Conservation (phyloP, 495 filamentous ascomycete species). For the Evernia prunastri region DNA sequence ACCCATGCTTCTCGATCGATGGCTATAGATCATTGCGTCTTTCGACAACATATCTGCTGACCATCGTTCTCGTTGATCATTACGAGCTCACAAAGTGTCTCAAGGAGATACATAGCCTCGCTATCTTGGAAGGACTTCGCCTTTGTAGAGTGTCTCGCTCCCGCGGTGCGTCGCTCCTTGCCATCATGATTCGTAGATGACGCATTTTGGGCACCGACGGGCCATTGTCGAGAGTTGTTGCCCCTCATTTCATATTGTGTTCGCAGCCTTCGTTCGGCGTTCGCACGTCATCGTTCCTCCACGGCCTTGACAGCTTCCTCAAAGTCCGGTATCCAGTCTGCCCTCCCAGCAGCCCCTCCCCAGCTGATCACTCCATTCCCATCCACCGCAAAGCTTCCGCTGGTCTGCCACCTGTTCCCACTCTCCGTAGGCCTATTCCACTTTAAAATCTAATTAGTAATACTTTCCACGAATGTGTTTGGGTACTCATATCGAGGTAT, state of each 20-base stretch:
- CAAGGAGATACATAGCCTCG: background rate
- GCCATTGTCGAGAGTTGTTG: background rate
- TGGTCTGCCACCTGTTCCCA: constrained; percentile 52
- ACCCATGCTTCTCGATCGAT: background rate
- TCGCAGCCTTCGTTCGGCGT: background rate
- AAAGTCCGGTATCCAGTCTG: constrained; percentile 48
- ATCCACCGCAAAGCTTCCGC: constrained; percentile 52
- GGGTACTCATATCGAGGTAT: background rate
- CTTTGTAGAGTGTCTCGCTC: background rate
- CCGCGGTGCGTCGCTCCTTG: background rate
- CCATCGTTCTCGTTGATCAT: background rate
- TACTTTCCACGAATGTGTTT: background rate
- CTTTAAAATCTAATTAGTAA: background rate
- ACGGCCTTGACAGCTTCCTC: constrained; percentile 38
- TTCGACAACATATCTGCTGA: background rate
- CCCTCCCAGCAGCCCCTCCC: constrained; percentile 34
- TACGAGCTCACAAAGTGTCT: background rate
- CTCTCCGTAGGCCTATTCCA: constrained; percentile 50
- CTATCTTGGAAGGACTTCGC: background rate
- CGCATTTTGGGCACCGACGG: background rate
- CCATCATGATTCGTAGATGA: background rate
- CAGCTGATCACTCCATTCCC: constrained; percentile 44
- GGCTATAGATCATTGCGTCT: background rate
- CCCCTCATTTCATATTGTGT: background rate
- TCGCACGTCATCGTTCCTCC: constrained; percentile 5